Conservation (phyloP, 116 monocot species). For the Dioscorea cayenensis region DNA sequence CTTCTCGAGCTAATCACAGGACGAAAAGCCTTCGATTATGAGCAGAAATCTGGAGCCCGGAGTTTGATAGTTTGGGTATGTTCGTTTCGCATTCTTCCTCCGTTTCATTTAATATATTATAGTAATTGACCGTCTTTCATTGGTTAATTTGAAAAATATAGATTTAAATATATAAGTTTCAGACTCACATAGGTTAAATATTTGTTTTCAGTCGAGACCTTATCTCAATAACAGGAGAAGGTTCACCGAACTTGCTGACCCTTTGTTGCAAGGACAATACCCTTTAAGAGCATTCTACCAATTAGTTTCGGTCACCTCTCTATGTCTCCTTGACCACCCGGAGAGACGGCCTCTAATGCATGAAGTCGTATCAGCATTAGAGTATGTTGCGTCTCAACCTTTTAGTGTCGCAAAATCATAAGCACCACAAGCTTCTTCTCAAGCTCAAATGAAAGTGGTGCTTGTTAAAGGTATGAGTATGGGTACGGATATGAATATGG, state of each 20-base stretch:
- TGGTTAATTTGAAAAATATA: not conserved
- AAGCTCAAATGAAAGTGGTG: not conserved
- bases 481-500: no score
- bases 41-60: slow-evolving; percentile 29
- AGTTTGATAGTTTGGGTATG: slow-evolving; percentile 67
- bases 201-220: slow-evolving; percentile 28
- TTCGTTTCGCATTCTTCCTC: not conserved
- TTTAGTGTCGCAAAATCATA: slow-evolving; percentile 11
- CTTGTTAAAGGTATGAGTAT: not conserved
- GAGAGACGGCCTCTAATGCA: slow-evolving; percentile 31
- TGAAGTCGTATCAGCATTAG: slow-evolving; percentile 35
- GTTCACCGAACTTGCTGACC: slow-evolving; percentile 31
- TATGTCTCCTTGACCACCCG: slow-evolving; percentile 43
- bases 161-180: no score
- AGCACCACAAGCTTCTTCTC: not conserved
- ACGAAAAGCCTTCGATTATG: slow-evolving; percentile 41
- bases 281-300: slow-evolving; percentile 34
- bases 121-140: not conserved
- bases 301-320: slow-evolving; percentile 30
- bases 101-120: not conserved
- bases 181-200: no score
- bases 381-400: slow-evolving; percentile 39
- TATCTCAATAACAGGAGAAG: slow-evolving; percentile 31
- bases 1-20: slow-evolving; percentile 77
- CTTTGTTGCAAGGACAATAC: slow-evolving; percentile 32